A percentile compares a stretch with the other conserved stretches of the same genome.
These are phyloP conservation scores for Tuber brumale DNA, from an alignment of 495 filamentous ascomycete species.

Conservation along the genomic window DNA sequence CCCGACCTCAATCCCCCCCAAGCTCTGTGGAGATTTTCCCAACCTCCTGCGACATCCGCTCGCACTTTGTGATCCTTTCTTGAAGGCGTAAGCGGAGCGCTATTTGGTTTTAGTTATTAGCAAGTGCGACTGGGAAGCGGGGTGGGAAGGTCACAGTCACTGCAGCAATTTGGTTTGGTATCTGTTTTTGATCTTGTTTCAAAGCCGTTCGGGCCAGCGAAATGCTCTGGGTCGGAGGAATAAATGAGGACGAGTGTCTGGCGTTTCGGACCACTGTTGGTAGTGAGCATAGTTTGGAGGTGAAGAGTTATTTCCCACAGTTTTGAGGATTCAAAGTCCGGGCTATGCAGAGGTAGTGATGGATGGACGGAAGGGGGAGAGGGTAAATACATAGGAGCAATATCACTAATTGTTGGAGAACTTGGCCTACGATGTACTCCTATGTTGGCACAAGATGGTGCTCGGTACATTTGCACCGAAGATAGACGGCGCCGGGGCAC, in stretches of 20 bases:
- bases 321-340: no score
- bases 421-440: no score
- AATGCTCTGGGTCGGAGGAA: no score
- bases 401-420: no score
- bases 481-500: not conserved
- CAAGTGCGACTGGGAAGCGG: not conserved
- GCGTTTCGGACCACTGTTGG: not conserved
- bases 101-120: not conserved
- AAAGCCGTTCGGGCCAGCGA: no score
- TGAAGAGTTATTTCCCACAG: not conserved
- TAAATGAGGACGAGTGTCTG: no score
- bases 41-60: not conserved
- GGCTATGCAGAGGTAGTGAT: no score
- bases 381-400: no score
- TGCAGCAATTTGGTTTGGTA: not conserved
- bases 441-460: no score
- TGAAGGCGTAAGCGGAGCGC: no score
- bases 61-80: not conserved
- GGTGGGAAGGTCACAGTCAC: not conserved
- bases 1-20: not conserved
- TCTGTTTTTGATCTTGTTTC: no score
- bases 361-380: no score
- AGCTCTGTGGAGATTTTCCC: not conserved
- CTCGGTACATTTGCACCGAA: not conserved
- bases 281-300: not conserved